Percentiles rank a stretch among this genome's conserved stretches.
phyloP scores from a whole-genome alignment of 208 protist genomes.

The Trypanosoma mega region DNA sequence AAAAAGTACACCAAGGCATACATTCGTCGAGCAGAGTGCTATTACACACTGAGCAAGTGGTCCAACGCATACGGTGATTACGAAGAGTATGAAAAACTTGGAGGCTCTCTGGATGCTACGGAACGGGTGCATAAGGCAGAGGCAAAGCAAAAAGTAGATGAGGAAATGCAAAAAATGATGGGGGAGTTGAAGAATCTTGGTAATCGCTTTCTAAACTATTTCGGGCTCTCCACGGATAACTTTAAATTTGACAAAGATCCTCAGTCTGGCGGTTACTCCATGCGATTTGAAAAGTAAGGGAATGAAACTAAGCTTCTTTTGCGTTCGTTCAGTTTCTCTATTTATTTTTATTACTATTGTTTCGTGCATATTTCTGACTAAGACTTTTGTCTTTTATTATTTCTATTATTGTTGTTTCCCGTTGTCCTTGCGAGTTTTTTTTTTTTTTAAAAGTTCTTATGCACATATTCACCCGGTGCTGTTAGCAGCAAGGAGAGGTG shows the following conservation, averaged over 20 bases:
- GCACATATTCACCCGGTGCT: too few relatives aligned
- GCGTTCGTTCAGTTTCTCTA: not conserved
- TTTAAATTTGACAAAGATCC: constrained; percentile 97
- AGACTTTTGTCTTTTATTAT: too few relatives aligned
- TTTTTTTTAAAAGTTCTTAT: too few relatives aligned
- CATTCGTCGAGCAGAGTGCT: constrained; percentile 85
- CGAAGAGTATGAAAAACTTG: constrained; percentile 79
- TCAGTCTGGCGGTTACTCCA: constrained; percentile 89
- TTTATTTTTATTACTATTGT: not conserved
- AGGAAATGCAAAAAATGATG: constrained; percentile 94
- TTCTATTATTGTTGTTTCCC: too few relatives aligned
- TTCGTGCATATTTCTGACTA: not conserved
- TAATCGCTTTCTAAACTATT: constrained; percentile 95
- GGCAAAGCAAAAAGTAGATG: constrained; percentile 87
- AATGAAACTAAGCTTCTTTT: not conserved
- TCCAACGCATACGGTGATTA: constrained; percentile 88
- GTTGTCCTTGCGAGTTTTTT: too few relatives aligned
- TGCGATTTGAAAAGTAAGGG: constrained; percentile 88
- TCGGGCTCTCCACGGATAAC: constrained; percentile 96
- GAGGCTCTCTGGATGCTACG: constrained; percentile 48
- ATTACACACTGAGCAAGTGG: constrained; percentile 85
- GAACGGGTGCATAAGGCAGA: constrained; percentile 41
- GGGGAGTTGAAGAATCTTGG: constrained; percentile 96
- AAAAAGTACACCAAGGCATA: constrained; percentile 81
- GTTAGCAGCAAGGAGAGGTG: too few relatives aligned